Evolutionary conservation across 441 rosid species (phyloP).

Genomic region (Erysimum cheiri): DNA sequence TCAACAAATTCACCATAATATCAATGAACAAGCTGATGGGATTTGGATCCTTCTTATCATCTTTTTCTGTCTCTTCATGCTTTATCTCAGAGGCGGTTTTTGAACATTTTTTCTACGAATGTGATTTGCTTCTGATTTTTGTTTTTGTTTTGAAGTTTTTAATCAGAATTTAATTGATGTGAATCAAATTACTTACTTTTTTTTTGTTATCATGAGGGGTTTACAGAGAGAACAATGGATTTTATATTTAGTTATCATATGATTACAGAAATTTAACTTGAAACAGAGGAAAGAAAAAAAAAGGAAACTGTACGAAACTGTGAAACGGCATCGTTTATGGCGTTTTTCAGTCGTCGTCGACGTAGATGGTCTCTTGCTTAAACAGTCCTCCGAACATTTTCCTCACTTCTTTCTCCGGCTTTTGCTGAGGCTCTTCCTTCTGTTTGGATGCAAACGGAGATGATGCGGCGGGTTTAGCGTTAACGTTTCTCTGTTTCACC

Average conservation of each 20-base stretch:
- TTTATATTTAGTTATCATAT: slow-evolving; percentile 15
- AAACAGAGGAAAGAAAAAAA: slow-evolving; percentile 24
- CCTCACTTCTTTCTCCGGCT: slow-evolving; percentile 65
- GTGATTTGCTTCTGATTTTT: not conserved
- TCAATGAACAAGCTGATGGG: not conserved
- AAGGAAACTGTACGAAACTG: slow-evolving; percentile 32
- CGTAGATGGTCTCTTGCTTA: slow-evolving; percentile 85
- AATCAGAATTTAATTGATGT: not conserved
- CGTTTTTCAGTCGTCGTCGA: slow-evolving; percentile 75
- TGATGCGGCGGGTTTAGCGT: slow-evolving; percentile 46
- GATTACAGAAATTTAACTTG: slow-evolving; percentile 36
- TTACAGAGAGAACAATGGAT: slow-evolving; percentile 21
- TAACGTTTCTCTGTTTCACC: slow-evolving; percentile 49
- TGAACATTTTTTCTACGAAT: not conserved
- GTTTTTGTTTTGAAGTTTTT: not conserved
- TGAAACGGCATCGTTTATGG: not conserved
- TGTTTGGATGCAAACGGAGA: slow-evolving; percentile 44
- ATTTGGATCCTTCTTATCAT: not conserved
- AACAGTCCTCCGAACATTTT: slow-evolving; percentile 89
- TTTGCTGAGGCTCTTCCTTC: slow-evolving; percentile 44
- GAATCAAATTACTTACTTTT: not conserved
- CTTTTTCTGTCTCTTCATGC: not conserved
- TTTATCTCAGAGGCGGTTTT: slow-evolving; percentile 9
- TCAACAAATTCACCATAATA: not conserved
- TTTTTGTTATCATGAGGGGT: not conserved